Conservation (phyloP, 1,284 basidiomycete species). For the Stygiomarasmius scandens region DNA sequence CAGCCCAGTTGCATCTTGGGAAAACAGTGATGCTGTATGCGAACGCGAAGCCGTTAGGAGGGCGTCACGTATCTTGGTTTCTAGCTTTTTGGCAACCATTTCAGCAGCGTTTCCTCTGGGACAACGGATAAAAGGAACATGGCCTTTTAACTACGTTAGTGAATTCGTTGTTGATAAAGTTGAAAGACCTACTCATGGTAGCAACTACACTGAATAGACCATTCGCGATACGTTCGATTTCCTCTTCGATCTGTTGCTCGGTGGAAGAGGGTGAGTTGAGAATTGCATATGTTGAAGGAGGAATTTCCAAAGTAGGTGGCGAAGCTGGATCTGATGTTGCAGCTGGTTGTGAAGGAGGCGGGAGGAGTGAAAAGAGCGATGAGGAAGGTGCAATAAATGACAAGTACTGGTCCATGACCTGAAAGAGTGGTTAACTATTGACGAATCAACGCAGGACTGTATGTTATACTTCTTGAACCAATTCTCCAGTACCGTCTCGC, state of each 20-base stretch:
- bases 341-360: constrained; percentile 41
- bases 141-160: constrained; percentile 52
- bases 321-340: constrained; percentile 35
- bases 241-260: constrained; percentile 91
- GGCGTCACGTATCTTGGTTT: constrained; percentile 91
- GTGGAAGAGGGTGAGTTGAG: constrained; percentile 92
- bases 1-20: constrained; percentile 70
- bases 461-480: constrained; percentile 72
- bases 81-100: constrained; percentile 96
- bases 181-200: constrained; percentile 70
- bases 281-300: constrained; percentile 71
- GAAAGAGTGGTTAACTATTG: constrained; percentile 1
- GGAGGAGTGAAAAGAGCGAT: constrained; percentile 91
- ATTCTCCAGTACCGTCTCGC: constrained; percentile 80
- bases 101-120: constrained; percentile 97
- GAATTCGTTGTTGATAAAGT: background rate
- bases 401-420: constrained; percentile 95
- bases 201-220: constrained; percentile 94
- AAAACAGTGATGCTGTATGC: constrained; percentile 64
- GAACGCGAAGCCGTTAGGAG: constrained; percentile 80
- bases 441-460: constrained; percentile 1
- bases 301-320: constrained; percentile 35
- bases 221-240: constrained; percentile 90
- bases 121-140: constrained; percentile 93
- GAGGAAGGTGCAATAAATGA: constrained; percentile 96